Conservation (phyloP, 2,329 filamentous ascomycete genomes). For the Camillea tinctor region DNA sequence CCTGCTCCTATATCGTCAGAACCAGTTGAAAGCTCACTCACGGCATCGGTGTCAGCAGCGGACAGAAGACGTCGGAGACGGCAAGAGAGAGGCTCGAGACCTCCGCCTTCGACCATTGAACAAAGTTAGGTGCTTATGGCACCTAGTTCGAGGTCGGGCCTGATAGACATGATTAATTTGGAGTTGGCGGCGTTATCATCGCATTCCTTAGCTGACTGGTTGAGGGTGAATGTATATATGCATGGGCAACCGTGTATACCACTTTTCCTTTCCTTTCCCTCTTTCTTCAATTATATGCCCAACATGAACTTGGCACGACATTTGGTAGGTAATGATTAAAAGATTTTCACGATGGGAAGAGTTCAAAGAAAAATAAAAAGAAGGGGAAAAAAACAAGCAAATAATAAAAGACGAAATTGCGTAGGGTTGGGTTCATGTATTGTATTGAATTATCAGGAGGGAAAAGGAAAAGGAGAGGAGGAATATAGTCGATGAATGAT, state of each 20-base stretch:
- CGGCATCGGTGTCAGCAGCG: slow-evolving; percentile 41
- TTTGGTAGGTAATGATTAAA: not conserved
- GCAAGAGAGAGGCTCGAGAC: slow-evolving; percentile 49
- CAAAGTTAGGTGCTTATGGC: slow-evolving; percentile 12
- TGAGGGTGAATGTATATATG: not conserved
- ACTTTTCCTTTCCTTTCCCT: not conserved
- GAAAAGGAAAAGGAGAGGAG: too few species aligned
- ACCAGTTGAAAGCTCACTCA: slow-evolving; percentile 30
- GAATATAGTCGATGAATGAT: not conserved
- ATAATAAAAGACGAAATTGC: not conserved
- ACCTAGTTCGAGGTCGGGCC: not conserved
- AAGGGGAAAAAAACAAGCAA: too few species aligned
- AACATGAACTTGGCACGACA: not conserved
- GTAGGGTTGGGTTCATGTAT: not conserved
- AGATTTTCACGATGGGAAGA: not conserved
- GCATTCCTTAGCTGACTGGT: not conserved
- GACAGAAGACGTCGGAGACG: slow-evolving; percentile 56
- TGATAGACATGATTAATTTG: not conserved
- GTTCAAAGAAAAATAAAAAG: not conserved
- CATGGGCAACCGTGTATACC: not conserved
- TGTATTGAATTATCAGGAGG: not conserved
- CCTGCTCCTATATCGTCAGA: slow-evolving; percentile 31
- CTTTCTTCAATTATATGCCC: not conserved
- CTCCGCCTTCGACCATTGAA: slow-evolving; percentile 18
- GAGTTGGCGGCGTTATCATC: slow-evolving; percentile 1